Conservation (phyloP, 2,329 filamentous ascomycete species). For the Blastomyces emzantsi region DNA sequence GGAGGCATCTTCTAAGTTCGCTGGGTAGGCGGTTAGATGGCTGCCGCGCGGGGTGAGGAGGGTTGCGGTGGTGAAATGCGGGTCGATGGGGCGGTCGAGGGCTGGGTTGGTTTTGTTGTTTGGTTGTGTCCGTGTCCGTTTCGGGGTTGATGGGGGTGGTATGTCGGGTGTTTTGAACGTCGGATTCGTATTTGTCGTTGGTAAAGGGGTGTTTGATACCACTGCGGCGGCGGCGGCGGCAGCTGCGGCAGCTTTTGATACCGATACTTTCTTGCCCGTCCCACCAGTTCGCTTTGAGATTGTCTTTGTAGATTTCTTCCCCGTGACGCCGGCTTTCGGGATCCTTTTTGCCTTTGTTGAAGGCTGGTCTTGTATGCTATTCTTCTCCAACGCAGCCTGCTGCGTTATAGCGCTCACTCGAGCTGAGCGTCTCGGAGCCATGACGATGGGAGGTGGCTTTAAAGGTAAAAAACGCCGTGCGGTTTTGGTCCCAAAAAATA, state of each 20-base stretch:
- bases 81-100: constrained; percentile 39
- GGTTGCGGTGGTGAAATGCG: constrained; percentile 40
- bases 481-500: neutral
- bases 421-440: constrained; percentile 47
- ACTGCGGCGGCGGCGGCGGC: neutral
- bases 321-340: neutral
- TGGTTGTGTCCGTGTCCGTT: constrained; percentile 33
- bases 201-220: constrained; percentile 13
- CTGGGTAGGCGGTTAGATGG: constrained; percentile 41
- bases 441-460: constrained; percentile 18
- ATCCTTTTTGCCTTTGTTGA: constrained; percentile 11
- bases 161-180: constrained; percentile 30
- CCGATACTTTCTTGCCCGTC: constrained; percentile 12
- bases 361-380: constrained; percentile 17
- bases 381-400: constrained; percentile 18
- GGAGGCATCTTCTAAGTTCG: constrained; percentile 26
- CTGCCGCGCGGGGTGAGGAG: constrained; percentile 41
- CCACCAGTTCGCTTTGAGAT: constrained; percentile 16
- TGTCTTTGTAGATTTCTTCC: constrained; percentile 13
- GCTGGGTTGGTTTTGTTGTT: constrained; percentile 24
- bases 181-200: constrained; percentile 26
- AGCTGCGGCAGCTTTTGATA: constrained; percentile 4
- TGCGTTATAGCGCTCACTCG: constrained; percentile 33
- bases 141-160: constrained; percentile 38
- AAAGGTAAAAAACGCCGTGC: neutral